Conservation (phyloP, 441 rosid species). For the Brassica hybrid region DNA sequence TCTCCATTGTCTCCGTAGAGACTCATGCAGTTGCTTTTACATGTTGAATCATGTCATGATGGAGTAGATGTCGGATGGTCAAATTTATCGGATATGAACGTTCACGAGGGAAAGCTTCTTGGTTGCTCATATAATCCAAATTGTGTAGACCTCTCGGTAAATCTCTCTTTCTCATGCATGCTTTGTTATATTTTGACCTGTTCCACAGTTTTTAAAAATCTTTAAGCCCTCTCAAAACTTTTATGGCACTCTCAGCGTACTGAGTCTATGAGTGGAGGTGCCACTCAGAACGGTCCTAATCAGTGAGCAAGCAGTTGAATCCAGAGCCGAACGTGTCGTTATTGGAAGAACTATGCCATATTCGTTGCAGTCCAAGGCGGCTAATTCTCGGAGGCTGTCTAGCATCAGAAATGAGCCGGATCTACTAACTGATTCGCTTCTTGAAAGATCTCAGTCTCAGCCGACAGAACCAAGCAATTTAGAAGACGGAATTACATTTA, state of each 20-base stretch:
- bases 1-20: no score
- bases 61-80: slow-evolving; percentile 99
- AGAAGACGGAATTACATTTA: slow-evolving; percentile 52
- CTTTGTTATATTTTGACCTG: slow-evolving; percentile 19
- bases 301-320: slow-evolving; percentile 66
- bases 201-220: slow-evolving; percentile 42
- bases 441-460: slow-evolving; percentile 54
- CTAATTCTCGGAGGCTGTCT: slow-evolving; percentile 64
- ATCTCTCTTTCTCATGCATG: slow-evolving; percentile 28
- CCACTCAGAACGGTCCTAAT: slow-evolving; percentile 72
- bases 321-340: slow-evolving; percentile 75
- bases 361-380: slow-evolving; percentile 84
- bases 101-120: slow-evolving; percentile 97
- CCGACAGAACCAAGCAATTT: slow-evolving; percentile 47
- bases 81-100: slow-evolving; percentile 87
- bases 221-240: background rate
- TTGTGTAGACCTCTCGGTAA: slow-evolving; percentile 96
- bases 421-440: slow-evolving; percentile 52
- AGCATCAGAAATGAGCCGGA: slow-evolving; percentile 71
- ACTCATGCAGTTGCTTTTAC: no score
- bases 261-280: no score
- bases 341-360: slow-evolving; percentile 97
- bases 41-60: slow-evolving; percentile 59
- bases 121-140: slow-evolving; percentile 98
- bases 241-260: no score